A percentile compares a stretch with the other conserved stretches of the same genome.
Conservation (phyloP, 192 early-diverging fungal genomes). For the Gonapodya sp. region DNA sequence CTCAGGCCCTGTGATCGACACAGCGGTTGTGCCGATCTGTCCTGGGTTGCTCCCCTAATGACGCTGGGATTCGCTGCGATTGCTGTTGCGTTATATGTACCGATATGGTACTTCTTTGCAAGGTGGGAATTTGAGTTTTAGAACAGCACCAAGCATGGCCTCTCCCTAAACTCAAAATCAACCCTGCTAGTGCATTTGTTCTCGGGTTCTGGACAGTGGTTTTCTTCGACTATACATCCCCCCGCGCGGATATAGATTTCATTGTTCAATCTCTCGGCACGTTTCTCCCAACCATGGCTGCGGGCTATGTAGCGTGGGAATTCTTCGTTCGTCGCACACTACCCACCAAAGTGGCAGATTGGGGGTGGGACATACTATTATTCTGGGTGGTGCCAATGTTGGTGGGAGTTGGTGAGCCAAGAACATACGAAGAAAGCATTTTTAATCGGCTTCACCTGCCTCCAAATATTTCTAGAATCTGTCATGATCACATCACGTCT, state of each 20-base stretch:
- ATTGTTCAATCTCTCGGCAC: not conserved
- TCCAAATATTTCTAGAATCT: not conserved
- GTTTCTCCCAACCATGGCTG: not conserved
- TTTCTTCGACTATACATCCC: conserved; percentile 3
- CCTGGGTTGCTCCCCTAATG: not conserved
- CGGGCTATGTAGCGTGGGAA: not conserved
- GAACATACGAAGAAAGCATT: no score
- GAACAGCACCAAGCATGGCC: not conserved
- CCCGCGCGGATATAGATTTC: not conserved
- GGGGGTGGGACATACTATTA: not conserved
- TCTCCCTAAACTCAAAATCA: not conserved
- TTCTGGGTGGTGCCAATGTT: not conserved
- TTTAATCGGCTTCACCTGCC: no score
- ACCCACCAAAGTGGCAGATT: not conserved
- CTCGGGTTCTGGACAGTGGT: not conserved
- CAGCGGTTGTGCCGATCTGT: not conserved
- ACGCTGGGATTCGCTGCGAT: not conserved
- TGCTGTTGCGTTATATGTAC: not conserved
- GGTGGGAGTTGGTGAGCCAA: not conserved
- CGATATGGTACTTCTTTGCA: not conserved
- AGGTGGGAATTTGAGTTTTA: not conserved
- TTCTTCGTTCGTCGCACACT: not conserved
- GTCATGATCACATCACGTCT: not conserved
- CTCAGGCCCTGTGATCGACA: not conserved
- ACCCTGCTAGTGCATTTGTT: not conserved